Base-by-base conservation (phyloP, 2,329 filamentous ascomycete genomes). In the Aspergillus unguis region DNA sequence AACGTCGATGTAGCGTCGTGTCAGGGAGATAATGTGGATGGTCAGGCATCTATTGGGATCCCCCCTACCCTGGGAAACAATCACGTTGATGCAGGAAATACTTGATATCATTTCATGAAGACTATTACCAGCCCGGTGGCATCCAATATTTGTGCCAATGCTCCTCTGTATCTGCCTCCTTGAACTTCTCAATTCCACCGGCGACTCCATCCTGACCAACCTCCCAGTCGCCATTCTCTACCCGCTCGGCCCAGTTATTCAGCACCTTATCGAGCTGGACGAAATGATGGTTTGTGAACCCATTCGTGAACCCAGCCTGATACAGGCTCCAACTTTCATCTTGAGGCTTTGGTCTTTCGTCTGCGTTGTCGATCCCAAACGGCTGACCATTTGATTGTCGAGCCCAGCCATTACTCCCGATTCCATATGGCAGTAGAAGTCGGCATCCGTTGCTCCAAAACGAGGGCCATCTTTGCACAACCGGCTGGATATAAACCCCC, bases 161-260 rank as follows among this genome's bases (percentile, higher is more conserved):
- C 28, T 54, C 58, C 50, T 57, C 50, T 7, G 59, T 65, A 54
- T 68, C 63, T 8, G 65, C 65, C 36, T 66, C 65, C 38, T 52
- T 57, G 27, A 64, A 67, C 37, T 65, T 66, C 5, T 63, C 57
- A 58, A 67, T 65, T 10, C 63, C 64, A 43, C 61, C 60, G 6
- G 49, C n/a, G 5, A 66, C 62, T 7, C 65, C 65, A 23, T 66
- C 52, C 6, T 54, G 47, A 52, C 50, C 52, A 7, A 66, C 56
- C 29, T 53, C 50, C 62, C 65, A 65, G 52, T 60, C 58, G 29
- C 61, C 65, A 37, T 47, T 56, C 40, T 59, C 60, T 23, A 67
- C 60, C 32, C 64, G 48, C 36, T 59, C 44, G 29, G 54, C 53
- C 65, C 64, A 68, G 26, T 54, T 56, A 9, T 57, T 48, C 36